Evolutionary conservation across 2,329 filamentous ascomycete genomes (phyloP).

Genomic region (Penicillium sp.): DNA sequence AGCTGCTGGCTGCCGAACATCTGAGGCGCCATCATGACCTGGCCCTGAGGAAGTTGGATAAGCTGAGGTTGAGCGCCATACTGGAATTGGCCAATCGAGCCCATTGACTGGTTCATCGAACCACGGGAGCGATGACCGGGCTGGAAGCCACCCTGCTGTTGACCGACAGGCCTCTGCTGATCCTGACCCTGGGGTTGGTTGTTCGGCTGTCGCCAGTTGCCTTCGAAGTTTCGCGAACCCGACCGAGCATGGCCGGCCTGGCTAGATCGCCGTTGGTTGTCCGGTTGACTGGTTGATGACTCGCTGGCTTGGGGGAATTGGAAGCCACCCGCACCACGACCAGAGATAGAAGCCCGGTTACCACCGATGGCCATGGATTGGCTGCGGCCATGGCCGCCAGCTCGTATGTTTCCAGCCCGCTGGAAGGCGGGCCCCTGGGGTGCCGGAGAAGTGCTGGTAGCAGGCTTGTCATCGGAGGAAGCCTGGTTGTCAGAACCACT

Average conservation of each 20-base stretch:
- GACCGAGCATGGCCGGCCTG: conserved; percentile 71
- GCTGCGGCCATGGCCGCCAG: conserved; percentile 57
- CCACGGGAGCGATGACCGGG: conserved; percentile 82
- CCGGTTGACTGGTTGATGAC: conserved; percentile 53
- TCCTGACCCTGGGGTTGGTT: conserved; percentile 47
- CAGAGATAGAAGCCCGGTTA: conserved; percentile 61
- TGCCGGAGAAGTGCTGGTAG: conserved; percentile 47
- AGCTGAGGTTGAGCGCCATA: conserved; percentile 65
- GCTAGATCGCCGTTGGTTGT: conserved; percentile 73
- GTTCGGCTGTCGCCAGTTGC: conserved; percentile 91
- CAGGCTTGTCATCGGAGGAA: conserved; percentile 50
- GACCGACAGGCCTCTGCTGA: conserved; percentile 59
- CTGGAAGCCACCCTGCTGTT: conserved; percentile 74
- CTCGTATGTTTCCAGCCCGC: conserved; percentile 83
- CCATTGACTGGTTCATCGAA: conserved; percentile 83
- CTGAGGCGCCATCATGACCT: conserved; percentile 77
- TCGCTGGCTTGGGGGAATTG: conserved; percentile 60
- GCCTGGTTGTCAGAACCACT: conserved; percentile 53
- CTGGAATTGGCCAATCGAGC: conserved; percentile 79
- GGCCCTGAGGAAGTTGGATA: conserved; percentile 76
- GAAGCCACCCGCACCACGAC: conserved; percentile 67
- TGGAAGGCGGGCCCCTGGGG: conserved; percentile 60
- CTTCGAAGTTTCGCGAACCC: conserved; percentile 89
- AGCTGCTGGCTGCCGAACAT: conserved; percentile 82
- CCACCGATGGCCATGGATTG: conserved; percentile 54